Base-by-base conservation (phyloP, 441 rosid species). In the Euphorbia corollata region DNA sequence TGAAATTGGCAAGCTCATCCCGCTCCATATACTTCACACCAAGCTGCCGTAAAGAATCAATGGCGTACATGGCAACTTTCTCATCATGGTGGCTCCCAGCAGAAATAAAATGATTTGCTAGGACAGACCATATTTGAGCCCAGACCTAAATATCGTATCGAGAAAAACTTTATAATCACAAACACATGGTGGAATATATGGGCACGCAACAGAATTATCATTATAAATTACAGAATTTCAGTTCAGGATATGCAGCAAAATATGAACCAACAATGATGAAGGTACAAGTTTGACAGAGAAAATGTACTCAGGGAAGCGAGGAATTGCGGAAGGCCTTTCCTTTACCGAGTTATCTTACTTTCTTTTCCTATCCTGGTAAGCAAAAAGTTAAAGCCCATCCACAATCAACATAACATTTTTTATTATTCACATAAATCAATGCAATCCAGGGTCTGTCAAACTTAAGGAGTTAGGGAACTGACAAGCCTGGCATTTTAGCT, bases 21-120 rank as follows among this genome's bases (percentile, higher is more conserved):
- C 96, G 96, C 79, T 90, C 99, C 87, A 95, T 75, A 76, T 95
- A 95, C 80, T 95, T 95, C 93, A 95, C 85, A 41, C 96, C 93
- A 59, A 95, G 97, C 88, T 95, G 99, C 80, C 98, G 83, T 53
- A 95, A 85, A 77, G 99, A 95, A 89, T 95, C 99, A 78, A 95
- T 92, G 65, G 99, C 95, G 78, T 95, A 92, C 99, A 90, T 92
- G 7, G 98, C 93, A 83, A 95, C 87, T 84, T 95, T 92, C 84
- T 92, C 93, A 77, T 95, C 99, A 58, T 68, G 92, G 78, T 95
- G 98, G 80, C 98, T 92, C 69, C 99, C 99, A 63, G 99, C 99
- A 77, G 92, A 76, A 75, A 95, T 92, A 72, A 95, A 95, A 92
- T 95, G 99, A 75, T 89, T 90, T 71, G 98, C 98, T 61, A 95